Evolutionary conservation across 2,329 filamentous ascomycete genomes (phyloP).

Genomic region (Aspergillus sp.): DNA sequence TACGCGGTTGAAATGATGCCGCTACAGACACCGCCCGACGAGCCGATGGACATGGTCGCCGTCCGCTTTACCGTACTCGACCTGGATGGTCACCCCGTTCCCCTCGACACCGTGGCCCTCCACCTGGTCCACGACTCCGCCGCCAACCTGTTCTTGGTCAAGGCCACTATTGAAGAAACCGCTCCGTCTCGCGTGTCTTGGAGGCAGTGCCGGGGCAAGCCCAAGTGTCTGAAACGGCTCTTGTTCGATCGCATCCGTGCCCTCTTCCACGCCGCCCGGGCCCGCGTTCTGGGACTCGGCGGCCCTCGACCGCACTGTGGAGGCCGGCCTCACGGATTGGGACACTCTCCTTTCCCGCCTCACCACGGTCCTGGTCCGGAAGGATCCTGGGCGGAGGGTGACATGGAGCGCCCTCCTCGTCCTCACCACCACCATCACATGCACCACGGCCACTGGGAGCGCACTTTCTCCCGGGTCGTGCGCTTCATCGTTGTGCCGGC

Average conservation of each 20-base stretch:
- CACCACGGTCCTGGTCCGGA: conserved; percentile 7
- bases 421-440: conserved; percentile 33
- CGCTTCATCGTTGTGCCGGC: conserved; percentile 48
- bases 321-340: conserved; percentile 15
- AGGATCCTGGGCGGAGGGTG: conserved; percentile 11
- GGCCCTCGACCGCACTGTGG: conserved; percentile 31
- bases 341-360: conserved; percentile 6
- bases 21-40: conserved; percentile 27
- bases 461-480: conserved; percentile 40
- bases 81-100: conserved; percentile 42
- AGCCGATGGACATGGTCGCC: conserved; percentile 35
- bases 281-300: conserved; percentile 33
- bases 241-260: conserved; percentile 40
- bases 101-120: conserved; percentile 45
- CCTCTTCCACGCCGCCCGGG: conserved; percentile 39
- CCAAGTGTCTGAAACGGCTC: conserved; percentile 39
- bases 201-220: conserved; percentile 43
- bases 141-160: conserved; percentile 39
- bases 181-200: conserved; percentile 39
- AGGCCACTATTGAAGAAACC: conserved; percentile 38
- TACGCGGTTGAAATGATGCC: conserved; percentile 45
- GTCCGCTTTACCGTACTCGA: conserved; percentile 48
- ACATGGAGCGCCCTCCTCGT: conserved; percentile 18
- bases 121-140: conserved; percentile 37
- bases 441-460: conserved; percentile 37